Percentiles rank a stretch among this genome's conserved stretches.
Conservation (phyloP, 805 yeast genomes). For the Lachancea sp. region DNA sequence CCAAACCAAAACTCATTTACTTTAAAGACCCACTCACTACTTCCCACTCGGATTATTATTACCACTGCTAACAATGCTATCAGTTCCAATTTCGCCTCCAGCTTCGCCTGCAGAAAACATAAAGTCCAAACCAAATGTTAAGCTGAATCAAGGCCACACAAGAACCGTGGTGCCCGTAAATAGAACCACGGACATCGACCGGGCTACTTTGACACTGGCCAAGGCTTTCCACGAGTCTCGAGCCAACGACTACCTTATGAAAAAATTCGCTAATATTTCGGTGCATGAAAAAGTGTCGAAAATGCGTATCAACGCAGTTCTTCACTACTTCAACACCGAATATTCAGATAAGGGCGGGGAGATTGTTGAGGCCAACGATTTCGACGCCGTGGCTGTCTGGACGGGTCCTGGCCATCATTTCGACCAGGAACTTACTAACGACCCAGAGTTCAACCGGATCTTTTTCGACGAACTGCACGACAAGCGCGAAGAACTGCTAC, state of each 20-base stretch:
- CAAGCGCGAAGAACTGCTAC: constrained; percentile 19
- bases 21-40: too few relatives aligned
- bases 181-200: constrained; percentile 19
- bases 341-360: constrained; percentile 31
- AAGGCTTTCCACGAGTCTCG: constrained; percentile 26
- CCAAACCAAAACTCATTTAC: too few relatives aligned
- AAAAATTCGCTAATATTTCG: constrained; percentile 27
- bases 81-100: constrained; percentile 8
- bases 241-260: constrained; percentile 26
- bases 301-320: constrained; percentile 23
- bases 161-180: constrained; percentile 17
- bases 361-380: constrained; percentile 28
- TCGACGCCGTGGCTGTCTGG: constrained; percentile 32
- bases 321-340: constrained; percentile 20
- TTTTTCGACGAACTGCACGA: constrained; percentile 23
- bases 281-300: constrained; percentile 18
- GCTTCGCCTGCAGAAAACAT: constrained; percentile 4
- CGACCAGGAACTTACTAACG: constrained; percentile 23
- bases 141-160: constrained; percentile 8
- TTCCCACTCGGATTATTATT: too few relatives aligned
- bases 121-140: not conserved
- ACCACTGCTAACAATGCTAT: too few relatives aligned
- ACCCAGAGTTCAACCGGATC: constrained; percentile 24
- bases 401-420: constrained; percentile 24
- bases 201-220: constrained; percentile 22